These are phyloP conservation scores for Trichoderma simmonsii DNA, from an alignment of 2,329 filamentous ascomycete species.

Conservation along the genomic window DNA sequence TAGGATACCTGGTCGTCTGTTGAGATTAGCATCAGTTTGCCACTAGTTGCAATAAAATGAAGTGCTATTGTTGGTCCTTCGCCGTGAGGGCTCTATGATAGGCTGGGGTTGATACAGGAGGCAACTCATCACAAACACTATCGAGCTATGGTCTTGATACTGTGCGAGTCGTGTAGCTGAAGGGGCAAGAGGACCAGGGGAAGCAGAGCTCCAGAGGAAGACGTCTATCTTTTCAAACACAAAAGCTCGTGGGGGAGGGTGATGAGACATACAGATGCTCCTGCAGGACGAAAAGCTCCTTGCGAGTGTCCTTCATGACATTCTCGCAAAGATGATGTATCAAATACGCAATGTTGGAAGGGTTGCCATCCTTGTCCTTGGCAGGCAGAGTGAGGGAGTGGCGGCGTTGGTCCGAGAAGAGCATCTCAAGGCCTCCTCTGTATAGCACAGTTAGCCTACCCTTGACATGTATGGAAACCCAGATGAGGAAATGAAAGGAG, in stretches of 20 bases:
- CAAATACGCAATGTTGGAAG: conserved; percentile 70
- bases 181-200: neutral
- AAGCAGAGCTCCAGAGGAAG: neutral
- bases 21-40: conserved; percentile 4
- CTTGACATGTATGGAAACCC: neutral
- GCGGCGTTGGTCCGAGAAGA: conserved; percentile 80
- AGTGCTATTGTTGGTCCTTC: neutral
- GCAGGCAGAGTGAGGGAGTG: conserved; percentile 68
- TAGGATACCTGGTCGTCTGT: conserved; percentile 87
- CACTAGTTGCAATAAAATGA: neutral
- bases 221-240: neutral
- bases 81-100: neutral
- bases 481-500: neutral
- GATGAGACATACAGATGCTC: conserved; percentile 71
- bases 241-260: neutral
- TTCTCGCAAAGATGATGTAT: conserved; percentile 76
- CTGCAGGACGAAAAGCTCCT: conserved; percentile 87
- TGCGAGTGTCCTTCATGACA: conserved; percentile 79
- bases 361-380: conserved; percentile 54
- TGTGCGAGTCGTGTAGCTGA: neutral
- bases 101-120: neutral
- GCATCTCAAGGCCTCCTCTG: conserved; percentile 89
- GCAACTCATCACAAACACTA: neutral
- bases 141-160: neutral
- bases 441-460: conserved; percentile 6